phyloP scores from a whole-genome alignment of 2,329 filamentous ascomycete species.

The Penicillium brevicompactum region DNA sequence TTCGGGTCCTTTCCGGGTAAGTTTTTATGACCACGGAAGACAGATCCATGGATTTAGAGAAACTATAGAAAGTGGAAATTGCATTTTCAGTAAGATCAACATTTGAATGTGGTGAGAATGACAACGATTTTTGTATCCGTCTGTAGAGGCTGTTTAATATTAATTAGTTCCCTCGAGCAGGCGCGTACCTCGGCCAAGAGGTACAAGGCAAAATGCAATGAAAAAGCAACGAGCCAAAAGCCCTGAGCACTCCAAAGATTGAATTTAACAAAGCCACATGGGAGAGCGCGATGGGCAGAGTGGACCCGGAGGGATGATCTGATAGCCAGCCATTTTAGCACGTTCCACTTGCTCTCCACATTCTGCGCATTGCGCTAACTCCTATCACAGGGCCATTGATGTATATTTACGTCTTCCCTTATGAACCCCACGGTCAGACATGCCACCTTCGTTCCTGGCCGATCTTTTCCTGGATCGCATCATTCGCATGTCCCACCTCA shows the following conservation, averaged over 20 bases:
- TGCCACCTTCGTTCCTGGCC: conserved; percentile 8
- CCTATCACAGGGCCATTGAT: conserved; percentile 11
- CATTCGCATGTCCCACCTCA: conserved; percentile 2
- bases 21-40: background rate
- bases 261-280: conserved; percentile 21
- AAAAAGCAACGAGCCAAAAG: conserved; percentile 1
- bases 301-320: conserved; percentile 18
- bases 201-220: background rate
- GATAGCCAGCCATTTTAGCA: conserved; percentile 27
- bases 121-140: background rate
- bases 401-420: conserved; percentile 10
- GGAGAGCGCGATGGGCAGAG: conserved; percentile 10
- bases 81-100: too few relatives aligned
- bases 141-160: background rate
- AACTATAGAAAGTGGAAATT: background rate
- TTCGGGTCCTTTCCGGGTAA: conserved; percentile 1
- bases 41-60: conserved; percentile 8
- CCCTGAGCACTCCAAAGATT: background rate
- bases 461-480: conserved; percentile 6
- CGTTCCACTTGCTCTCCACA: conserved; percentile 17
- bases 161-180: too few relatives aligned
- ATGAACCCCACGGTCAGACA: background rate
- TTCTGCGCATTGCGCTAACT: conserved; percentile 4
- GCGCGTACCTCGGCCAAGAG: background rate
- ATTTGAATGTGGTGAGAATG: too few relatives aligned